Conservation (phyloP, 2,329 filamentous ascomycete genomes). For the Alternaria ethzedia region DNA sequence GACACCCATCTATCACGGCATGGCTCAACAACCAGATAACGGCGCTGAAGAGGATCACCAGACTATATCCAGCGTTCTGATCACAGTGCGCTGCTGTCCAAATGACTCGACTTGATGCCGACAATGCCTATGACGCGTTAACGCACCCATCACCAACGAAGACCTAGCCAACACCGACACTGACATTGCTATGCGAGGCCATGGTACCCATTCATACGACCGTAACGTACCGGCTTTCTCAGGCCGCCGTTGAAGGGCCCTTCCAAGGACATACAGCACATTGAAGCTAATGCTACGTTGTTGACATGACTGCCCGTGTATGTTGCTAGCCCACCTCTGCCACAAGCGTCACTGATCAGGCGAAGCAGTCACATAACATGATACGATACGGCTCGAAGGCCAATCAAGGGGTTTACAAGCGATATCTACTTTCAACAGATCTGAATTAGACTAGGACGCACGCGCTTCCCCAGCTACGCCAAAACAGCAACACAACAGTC, state of each 20-base stretch:
- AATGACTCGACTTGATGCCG: not conserved
- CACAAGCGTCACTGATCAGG: not conserved
- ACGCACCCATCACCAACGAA: not conserved
- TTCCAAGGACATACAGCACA: not conserved
- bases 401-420: not conserved
- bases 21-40: not conserved
- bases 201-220: not conserved
- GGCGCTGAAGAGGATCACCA: not conserved
- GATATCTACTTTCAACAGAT: not conserved
- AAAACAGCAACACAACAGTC: not conserved
- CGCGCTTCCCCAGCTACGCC: not conserved
- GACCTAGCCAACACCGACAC: not conserved
- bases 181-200: not conserved
- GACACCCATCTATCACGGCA: not conserved
- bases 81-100: not conserved
- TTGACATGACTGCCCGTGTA: not conserved
- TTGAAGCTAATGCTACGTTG: not conserved
- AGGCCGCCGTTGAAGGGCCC: not conserved
- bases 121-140: not conserved
- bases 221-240: not conserved
- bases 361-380: not conserved
- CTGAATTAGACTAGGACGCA: not conserved
- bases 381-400: not conserved
- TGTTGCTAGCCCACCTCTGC: not conserved
- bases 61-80: not conserved